phyloP scores from a whole-genome alignment of 1,284 basidiomycete species.

The Cutaneotrichosporon sp. region DNA sequence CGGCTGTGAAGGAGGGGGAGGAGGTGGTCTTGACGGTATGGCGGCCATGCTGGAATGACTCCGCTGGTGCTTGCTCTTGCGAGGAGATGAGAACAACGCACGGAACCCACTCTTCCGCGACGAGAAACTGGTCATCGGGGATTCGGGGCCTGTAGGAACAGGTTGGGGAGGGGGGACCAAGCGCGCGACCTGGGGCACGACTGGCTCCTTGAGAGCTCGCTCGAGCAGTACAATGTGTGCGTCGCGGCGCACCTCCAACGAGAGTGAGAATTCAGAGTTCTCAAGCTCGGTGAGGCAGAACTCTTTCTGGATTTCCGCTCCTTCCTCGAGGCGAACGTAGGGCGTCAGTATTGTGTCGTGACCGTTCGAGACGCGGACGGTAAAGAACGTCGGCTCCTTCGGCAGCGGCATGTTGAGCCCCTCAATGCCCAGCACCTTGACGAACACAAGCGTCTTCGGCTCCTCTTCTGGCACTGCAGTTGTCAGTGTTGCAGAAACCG shows the following conservation, averaged over 20 bases:
- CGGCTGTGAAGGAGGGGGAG: slow-evolving; percentile 45
- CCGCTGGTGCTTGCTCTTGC: slow-evolving; percentile 17
- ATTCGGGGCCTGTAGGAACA: neutral
- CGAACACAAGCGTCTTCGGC: slow-evolving; percentile 85
- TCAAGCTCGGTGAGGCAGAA: slow-evolving; percentile 70
- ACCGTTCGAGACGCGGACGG: slow-evolving; percentile 92
- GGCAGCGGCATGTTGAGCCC: slow-evolving; percentile 70
- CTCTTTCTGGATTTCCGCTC: slow-evolving; percentile 77
- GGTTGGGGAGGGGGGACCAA: slow-evolving; percentile 45
- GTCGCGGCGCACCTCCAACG: slow-evolving; percentile 74
- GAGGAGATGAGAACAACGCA: slow-evolving; percentile 10
- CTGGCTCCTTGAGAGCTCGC: slow-evolving; percentile 50
- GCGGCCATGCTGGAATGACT: slow-evolving; percentile 21
- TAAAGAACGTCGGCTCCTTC: slow-evolving; percentile 64
- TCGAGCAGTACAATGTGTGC: slow-evolving; percentile 64
- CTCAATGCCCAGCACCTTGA: slow-evolving; percentile 79
- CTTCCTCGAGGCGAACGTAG: slow-evolving; percentile 60
- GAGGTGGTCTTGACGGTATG: neutral
- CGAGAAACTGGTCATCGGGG: slow-evolving; percentile 1
- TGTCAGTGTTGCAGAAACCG: slow-evolving; percentile 62
- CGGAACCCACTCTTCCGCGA: slow-evolving; percentile 8
- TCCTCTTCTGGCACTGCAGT: slow-evolving; percentile 65
- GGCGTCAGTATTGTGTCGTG: slow-evolving; percentile 95
- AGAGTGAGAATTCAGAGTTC: slow-evolving; percentile 85
- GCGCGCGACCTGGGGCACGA: neutral